phyloP scores from a whole-genome alignment of 768 basidiomycete species.

The Gloeopeniophorella convolvens region DNA sequence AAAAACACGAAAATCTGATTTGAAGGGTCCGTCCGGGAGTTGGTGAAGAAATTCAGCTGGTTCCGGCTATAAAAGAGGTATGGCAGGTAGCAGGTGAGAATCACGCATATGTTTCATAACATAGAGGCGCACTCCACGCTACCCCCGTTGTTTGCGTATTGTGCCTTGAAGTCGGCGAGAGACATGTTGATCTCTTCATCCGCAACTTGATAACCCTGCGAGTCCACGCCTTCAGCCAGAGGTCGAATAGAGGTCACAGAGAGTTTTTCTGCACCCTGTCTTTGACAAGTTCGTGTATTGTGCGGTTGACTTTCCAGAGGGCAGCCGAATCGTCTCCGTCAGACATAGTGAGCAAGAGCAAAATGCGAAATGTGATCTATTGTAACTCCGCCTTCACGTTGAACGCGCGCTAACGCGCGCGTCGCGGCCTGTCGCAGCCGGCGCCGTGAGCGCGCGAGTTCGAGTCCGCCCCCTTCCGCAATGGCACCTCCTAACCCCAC shows the following conservation, averaged over 20 bases:
- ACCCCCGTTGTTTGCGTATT: constrained; percentile 68
- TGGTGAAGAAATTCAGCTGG: constrained; percentile 87
- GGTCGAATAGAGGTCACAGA: constrained; percentile 11
- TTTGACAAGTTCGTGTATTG: constrained; percentile 92
- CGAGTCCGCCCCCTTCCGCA: neutral
- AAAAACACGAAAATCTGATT: constrained; percentile 94
- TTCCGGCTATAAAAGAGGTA: constrained; percentile 56
- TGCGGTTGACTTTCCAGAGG: constrained; percentile 94
- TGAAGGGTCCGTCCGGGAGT: constrained; percentile 51
- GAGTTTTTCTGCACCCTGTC: constrained; percentile 65
- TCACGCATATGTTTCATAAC: no score
- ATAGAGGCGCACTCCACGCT: constrained; percentile 69
- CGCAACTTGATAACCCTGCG: constrained; percentile 86
- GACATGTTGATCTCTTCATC: constrained; percentile 93
- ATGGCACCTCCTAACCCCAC: constrained; percentile 15
- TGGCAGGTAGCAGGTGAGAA: no score
- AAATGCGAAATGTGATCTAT: constrained; percentile 32
- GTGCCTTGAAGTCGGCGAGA: constrained; percentile 65
- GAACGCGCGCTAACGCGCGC: neutral
- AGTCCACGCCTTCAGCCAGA: constrained; percentile 25
- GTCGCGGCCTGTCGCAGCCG: no score
- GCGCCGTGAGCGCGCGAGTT: neutral
- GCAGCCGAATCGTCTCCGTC: constrained; percentile 78
- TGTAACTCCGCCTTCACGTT: constrained; percentile 47
- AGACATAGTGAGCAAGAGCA: constrained; percentile 41